Base-by-base conservation (phyloP, 2,329 filamentous ascomycete genomes). In the Cytospora mali region DNA sequence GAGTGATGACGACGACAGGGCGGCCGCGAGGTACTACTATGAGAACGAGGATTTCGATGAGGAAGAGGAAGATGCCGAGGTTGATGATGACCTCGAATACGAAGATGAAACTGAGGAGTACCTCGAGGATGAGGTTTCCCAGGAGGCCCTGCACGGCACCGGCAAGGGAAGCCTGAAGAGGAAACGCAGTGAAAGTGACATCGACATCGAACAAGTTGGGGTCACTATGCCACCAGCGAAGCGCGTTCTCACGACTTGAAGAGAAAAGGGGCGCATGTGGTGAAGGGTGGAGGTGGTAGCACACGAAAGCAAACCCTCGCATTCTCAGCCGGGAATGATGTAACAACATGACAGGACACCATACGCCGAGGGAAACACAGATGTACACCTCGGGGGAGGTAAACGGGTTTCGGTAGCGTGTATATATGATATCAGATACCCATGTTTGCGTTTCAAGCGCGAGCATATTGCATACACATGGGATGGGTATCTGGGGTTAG, bases 1-100 rank as follows among this genome's bases (percentile, higher is more conserved):
- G 54, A 77, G 73, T 57, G 76, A 78, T 46, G 72, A 72, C 31
- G 72, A 72, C 52, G 64, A 71, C 58, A 48, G 31, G 35, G n/a
- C 48, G 68, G 71, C 57, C 18, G n/a, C 42, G 63, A 69, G 59
- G 65, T 66, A 68, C 42, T 71, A 70, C 31, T 64, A 67, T 16
- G 69, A 70, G 16, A 67, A 69, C 9, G 64, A 66, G 49, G 66
- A 71, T 9, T 67, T 71, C 29, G 70, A 68, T 11, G 71, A 71
- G 14, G 64, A 66, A 2, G 70, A 69, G 1, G 70, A 71, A 2
- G 66, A 67, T 3, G 68, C 69, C 2, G 68, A 71, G 1, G 68
- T 71, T 7, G 71, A 73, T 0, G 68, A 69, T 1, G 70, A 69
- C 14, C 62, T 69, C 2, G 68, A 71, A 10, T 71, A 71, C 13